Evolutionary conservation across 2,329 filamentous ascomycete genomes (phyloP).

Genomic region (Diaporthe caulivora): DNA sequence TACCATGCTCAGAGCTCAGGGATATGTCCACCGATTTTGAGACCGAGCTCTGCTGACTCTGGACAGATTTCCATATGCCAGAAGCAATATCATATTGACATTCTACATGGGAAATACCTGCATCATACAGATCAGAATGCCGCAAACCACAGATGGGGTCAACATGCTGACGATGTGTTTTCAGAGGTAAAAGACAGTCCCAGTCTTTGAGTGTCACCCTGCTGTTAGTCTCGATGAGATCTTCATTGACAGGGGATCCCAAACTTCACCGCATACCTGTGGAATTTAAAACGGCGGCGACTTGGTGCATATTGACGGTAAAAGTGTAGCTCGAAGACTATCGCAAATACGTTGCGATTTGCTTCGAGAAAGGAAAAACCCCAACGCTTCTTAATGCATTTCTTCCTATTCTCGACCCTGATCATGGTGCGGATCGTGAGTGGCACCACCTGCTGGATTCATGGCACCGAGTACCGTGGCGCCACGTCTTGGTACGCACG

Average conservation of each 20-base stretch:
- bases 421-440: neutral
- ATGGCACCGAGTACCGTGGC: neutral
- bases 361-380: neutral
- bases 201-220: neutral
- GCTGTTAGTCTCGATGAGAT: neutral
- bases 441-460: slow-evolving; percentile 5
- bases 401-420: neutral
- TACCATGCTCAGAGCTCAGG: neutral
- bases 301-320: neutral
- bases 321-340: neutral
- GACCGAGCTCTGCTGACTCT: neutral
- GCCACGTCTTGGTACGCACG: slow-evolving; percentile 7
- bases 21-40: neutral
- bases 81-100: neutral
- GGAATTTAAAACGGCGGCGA: neutral
- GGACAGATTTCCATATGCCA: neutral
- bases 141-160: neutral
- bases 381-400: neutral
- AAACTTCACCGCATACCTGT: too few relatives aligned
- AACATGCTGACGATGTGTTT: neutral
- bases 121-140: neutral
- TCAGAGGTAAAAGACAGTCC: slow-evolving; percentile 1
- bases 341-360: neutral
- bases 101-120: neutral
- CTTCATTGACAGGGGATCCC: too few relatives aligned